phyloP scores from a whole-genome alignment of 176 grass and related monocot species.

The Secale cereale region DNA sequence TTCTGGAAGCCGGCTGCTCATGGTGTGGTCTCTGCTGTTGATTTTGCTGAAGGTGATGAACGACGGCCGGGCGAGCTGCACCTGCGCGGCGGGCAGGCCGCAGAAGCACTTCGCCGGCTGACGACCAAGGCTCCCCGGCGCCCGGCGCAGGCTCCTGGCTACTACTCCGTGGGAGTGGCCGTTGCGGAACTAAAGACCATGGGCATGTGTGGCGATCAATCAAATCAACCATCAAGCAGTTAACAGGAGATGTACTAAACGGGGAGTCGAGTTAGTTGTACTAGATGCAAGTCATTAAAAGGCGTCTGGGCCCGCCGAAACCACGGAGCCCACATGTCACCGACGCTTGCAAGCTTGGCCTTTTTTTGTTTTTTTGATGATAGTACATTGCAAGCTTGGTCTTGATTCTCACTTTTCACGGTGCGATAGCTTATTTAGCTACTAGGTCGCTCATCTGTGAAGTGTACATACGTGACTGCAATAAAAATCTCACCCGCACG shows the following conservation, averaged over 20 bases:
- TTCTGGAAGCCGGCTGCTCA: neutral
- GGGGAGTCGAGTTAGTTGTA: neutral
- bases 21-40: neutral
- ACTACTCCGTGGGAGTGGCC: no score
- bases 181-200: neutral
- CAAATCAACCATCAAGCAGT: neutral
- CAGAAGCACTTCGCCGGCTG: slow-evolving; percentile 45
- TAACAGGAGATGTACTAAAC: neutral
- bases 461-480: no score
- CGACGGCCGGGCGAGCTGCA: slow-evolving; percentile 55
- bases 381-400: no score
- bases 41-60: slow-evolving; percentile 50
- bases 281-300: neutral
- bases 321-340: neutral
- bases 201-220: neutral
- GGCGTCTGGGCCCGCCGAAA: no score
- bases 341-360: no score
- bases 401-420: no score
- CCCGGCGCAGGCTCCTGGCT: no score
- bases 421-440: no score
- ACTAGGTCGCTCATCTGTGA: no score
- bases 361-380: no score
- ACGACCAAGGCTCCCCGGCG: neutral
- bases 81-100: slow-evolving; percentile 58
- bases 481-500: no score